These are phyloP conservation scores for Botrytis pseudocinerea DNA, from an alignment of 2,329 filamentous ascomycete genomes.

Conservation along the genomic window DNA sequence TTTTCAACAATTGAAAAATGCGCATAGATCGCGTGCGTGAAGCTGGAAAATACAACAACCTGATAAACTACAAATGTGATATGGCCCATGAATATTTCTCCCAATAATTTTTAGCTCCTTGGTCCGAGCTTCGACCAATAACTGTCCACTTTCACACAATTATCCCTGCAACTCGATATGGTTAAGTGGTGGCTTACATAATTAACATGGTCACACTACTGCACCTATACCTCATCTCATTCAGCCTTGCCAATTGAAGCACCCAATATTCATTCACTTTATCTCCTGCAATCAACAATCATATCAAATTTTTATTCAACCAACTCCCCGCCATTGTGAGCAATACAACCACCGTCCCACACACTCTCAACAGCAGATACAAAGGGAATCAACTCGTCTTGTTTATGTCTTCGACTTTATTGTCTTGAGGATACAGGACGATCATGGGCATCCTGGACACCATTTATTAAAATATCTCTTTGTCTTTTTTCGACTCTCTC, in stretches of 20 bases:
- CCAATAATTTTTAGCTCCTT: background rate
- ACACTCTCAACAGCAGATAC: background rate
- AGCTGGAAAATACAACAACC: background rate
- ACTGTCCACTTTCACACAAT: background rate
- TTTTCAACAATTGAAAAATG: slow-evolving; percentile 9
- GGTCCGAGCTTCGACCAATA: slow-evolving; percentile 13
- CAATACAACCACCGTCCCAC: background rate
- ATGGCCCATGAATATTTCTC: slow-evolving; percentile 12
- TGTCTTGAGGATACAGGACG: slow-evolving; percentile 4
- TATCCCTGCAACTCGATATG: background rate
- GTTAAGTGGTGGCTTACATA: background rate
- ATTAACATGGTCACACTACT: background rate
- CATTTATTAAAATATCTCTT: slow-evolving; percentile 24
- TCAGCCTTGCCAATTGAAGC: slow-evolving; percentile 10
- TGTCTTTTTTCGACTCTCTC: slow-evolving; percentile 5
- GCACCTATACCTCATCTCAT: background rate
- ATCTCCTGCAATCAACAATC: background rate
- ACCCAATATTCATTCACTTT: background rate
- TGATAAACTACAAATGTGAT: background rate
- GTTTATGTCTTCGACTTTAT: slow-evolving; percentile 8
- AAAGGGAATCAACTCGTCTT: background rate
- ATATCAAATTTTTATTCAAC: background rate
- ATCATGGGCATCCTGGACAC: slow-evolving; percentile 23
- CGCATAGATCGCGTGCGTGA: background rate
- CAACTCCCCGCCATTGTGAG: background rate